phyloP scores from a whole-genome alignment of 1,284 basidiomycete species.

The Austroboletus olivaceoglutinosus region DNA sequence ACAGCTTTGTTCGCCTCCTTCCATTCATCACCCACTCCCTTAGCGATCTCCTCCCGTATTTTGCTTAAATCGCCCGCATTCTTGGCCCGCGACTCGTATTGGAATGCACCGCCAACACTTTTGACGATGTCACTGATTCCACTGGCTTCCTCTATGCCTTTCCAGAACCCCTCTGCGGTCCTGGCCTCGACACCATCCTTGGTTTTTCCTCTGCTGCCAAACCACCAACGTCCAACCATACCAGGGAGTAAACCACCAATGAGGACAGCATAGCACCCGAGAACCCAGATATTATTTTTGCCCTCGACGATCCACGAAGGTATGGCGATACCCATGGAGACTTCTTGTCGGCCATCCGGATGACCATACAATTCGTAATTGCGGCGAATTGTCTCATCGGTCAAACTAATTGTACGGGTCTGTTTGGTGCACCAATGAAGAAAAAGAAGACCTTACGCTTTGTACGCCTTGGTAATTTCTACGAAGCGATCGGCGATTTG shows the following conservation, averaged over 20 bases:
- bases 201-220: constrained; percentile 85
- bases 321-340: constrained; percentile 94
- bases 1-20: constrained; percentile 42
- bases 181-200: constrained; percentile 88
- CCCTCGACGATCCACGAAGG: constrained; percentile 94
- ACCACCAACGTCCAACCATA: constrained; percentile 89
- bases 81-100: constrained; percentile 51
- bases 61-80: constrained; percentile 49
- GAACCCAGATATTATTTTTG: constrained; percentile 89
- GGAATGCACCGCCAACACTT: constrained; percentile 72
- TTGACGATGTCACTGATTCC: constrained; percentile 73
- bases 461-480: constrained; percentile 97
- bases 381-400: constrained; percentile 89
- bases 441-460: constrained; percentile 57
- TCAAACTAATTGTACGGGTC: constrained; percentile 55
- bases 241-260: constrained; percentile 89
- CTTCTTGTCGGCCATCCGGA: constrained; percentile 94
- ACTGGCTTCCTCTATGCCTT: constrained; percentile 78
- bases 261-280: constrained; percentile 84
- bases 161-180: constrained; percentile 91
- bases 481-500: constrained; percentile 90
- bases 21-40: constrained; percentile 54
- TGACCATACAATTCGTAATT: constrained; percentile 94
- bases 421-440: background rate
- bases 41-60: constrained; percentile 57